A percentile compares a stretch with the other conserved stretches of the same genome.
These are phyloP conservation scores for Apiotrichum montevideense DNA, from an alignment of 1,284 basidiomycete species.

Conservation along the genomic window DNA sequence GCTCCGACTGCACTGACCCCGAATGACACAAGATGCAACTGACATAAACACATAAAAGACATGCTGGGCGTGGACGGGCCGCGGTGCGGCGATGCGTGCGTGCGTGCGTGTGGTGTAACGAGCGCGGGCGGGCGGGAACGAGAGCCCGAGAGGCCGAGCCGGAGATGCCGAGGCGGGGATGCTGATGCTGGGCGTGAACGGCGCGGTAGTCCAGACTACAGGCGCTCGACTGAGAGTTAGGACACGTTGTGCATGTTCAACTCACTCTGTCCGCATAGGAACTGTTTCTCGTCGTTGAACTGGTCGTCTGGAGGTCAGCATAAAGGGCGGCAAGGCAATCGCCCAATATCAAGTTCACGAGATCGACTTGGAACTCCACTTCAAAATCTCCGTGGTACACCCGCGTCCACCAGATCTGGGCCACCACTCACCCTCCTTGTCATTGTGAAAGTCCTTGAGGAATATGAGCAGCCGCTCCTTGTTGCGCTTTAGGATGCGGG, in stretches of 20 bases:
- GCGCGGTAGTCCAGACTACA: no score
- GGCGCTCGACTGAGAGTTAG: background rate
- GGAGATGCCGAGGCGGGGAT: background rate
- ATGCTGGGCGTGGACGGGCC: background rate
- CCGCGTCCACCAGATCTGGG: no score
- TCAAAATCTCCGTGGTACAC: no score
- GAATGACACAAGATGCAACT: background rate
- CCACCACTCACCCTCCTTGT: slow-evolving; percentile 73
- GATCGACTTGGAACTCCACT: no score
- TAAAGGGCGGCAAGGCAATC: no score
- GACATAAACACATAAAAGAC: no score
- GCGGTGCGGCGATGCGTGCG: background rate
- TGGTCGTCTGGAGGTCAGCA: slow-evolving; percentile 66
- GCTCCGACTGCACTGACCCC: no score
- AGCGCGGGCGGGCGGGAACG: no score
- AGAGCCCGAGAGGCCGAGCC: background rate
- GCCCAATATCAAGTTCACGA: no score
- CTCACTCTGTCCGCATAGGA: slow-evolving; percentile 77
- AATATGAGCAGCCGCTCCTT: slow-evolving; percentile 88
- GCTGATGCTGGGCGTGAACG: no score
- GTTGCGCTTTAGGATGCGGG: slow-evolving; percentile 82
- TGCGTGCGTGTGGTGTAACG: background rate
- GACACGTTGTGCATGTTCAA: no score
- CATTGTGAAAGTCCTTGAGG: slow-evolving; percentile 91
- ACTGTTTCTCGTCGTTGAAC: slow-evolving; percentile 95